Evolutionary conservation across 2,329 filamentous ascomycete genomes (phyloP).

Genomic region (Microdochium paspali): DNA sequence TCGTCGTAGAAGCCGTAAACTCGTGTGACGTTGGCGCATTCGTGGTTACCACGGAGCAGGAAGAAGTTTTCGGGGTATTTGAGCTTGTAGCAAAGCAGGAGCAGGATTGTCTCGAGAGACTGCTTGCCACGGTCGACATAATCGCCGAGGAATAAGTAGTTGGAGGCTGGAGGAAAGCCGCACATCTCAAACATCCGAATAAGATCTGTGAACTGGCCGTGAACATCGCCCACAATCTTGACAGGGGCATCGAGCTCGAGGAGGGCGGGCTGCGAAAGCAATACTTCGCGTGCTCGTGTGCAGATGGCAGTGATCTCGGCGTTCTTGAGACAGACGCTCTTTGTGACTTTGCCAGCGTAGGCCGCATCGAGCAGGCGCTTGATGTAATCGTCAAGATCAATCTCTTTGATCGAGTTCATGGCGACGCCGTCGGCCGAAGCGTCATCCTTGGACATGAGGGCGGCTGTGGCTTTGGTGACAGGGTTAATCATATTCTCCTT

Average conservation of each 20-base stretch:
- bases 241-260: constrained; percentile 89
- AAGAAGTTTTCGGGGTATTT: constrained; percentile 98
- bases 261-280: constrained; percentile 84
- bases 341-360: constrained; percentile 94
- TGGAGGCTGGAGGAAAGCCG: constrained; percentile 83
- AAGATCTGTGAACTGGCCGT: constrained; percentile 92
- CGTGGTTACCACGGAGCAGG: constrained; percentile 86
- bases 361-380: constrained; percentile 87
- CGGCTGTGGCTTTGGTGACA: constrained; percentile 37
- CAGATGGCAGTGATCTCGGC: constrained; percentile 95
- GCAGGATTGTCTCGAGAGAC: constrained; percentile 85
- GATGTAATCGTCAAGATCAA: constrained; percentile 96
- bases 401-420: constrained; percentile 83
- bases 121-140: constrained; percentile 97
- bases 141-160: constrained; percentile 91
- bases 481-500: constrained; percentile 64
- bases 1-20: constrained; percentile 98
- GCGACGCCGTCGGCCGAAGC: constrained; percentile 51
- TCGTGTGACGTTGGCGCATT: constrained; percentile 91
- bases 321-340: constrained; percentile 94
- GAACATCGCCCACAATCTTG: constrained; percentile 95
- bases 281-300: constrained; percentile 75
- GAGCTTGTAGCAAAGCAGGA: constrained; percentile 92
- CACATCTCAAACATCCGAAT: constrained; percentile 99
- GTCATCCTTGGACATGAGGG: constrained; percentile 36